These are phyloP conservation scores for Micractinium conductrix DNA, from an alignment of 139 green algal genomes.

Conservation along the genomic window DNA sequence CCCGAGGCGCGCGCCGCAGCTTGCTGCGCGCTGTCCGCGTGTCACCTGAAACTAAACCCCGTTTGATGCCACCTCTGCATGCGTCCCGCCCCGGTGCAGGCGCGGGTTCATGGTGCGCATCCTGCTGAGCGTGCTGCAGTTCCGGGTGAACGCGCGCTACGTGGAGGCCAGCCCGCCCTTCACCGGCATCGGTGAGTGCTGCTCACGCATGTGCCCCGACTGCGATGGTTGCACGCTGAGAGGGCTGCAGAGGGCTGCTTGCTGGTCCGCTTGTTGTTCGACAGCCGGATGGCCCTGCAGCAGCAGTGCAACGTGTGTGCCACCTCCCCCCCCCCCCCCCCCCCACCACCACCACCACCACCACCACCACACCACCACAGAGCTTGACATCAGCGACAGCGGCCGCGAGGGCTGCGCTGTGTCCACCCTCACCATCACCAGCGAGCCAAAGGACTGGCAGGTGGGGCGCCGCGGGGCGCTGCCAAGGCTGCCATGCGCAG, in stretches of 20 bases:
- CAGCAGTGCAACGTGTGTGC: too few relatives aligned
- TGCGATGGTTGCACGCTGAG: too few relatives aligned
- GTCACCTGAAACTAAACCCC: too few relatives aligned
- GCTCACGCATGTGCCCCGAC: too few relatives aligned
- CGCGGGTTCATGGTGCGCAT: slow-evolving; percentile 86
- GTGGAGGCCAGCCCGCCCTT: slow-evolving; percentile 78
- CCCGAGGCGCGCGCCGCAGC: slow-evolving; percentile 91
- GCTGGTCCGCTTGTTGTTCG: too few relatives aligned
- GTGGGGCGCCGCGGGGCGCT: too few relatives aligned
- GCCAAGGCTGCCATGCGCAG: too few relatives aligned
- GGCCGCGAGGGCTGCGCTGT: slow-evolving; percentile 93
- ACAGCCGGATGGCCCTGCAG: too few relatives aligned
- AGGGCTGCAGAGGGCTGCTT: too few relatives aligned
- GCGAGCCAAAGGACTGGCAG: slow-evolving; percentile 90
- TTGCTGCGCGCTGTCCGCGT: slow-evolving; percentile 18
- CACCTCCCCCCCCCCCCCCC: neutral
- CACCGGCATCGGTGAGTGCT: slow-evolving; percentile 73
- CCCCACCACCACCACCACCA: too few relatives aligned
- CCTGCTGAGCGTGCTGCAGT: slow-evolving; percentile 92
- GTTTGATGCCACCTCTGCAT: too few relatives aligned
- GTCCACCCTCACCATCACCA: slow-evolving; percentile 92
- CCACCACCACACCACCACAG: neutral
- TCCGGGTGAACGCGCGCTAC: slow-evolving; percentile 86
- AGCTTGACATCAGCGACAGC: slow-evolving; percentile 36
- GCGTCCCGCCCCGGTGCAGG: slow-evolving; percentile 7